Percentiles rank a stretch among this genome's conserved stretches.
These are phyloP conservation scores for Leptodontidium sp. DNA, from an alignment of 2,329 filamentous ascomycete genomes.

Conservation along the genomic window DNA sequence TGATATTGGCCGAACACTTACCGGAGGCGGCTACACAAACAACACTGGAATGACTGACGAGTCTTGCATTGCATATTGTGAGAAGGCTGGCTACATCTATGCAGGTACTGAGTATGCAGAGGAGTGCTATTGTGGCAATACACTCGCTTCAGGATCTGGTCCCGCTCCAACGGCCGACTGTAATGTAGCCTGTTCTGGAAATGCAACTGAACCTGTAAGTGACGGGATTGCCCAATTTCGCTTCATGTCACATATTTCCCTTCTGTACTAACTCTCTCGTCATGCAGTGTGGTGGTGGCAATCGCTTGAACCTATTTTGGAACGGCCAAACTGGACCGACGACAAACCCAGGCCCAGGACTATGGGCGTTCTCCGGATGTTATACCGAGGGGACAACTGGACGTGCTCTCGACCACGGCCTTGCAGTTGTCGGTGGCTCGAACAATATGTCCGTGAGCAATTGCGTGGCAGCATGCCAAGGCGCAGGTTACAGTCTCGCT, in stretches of 20 bases:
- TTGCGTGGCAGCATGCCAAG: conserved; percentile 31
- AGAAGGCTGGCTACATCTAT: conserved; percentile 36
- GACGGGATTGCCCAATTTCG: no score
- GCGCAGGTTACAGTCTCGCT: conserved; percentile 48
- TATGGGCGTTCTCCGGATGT: conserved; percentile 33
- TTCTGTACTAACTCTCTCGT: not conserved
- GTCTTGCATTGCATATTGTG: conserved; percentile 38
- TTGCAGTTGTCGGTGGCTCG: conserved; percentile 27
- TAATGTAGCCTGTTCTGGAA: conserved; percentile 37
- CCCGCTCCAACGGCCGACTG: conserved; percentile 31
- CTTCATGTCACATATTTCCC: not conserved
- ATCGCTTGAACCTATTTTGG: conserved; percentile 40
- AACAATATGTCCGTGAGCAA: conserved; percentile 32
- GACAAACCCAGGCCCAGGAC: conserved; percentile 27
- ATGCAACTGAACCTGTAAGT: conserved; percentile 39
- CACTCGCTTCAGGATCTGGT: conserved; percentile 27
- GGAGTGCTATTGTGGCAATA: conserved; percentile 40
- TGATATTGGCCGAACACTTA: conserved; percentile 32
- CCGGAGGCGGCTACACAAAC: conserved; percentile 30
- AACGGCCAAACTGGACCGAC: conserved; percentile 29
- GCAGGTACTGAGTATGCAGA: conserved; percentile 38
- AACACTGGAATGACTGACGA: conserved; percentile 34
- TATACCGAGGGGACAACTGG: conserved; percentile 35
- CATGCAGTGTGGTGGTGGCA: conserved; percentile 42
- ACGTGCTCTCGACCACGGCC: conserved; percentile 25